Conservation (phyloP, 2,329 filamentous ascomycete genomes). For the Epichloe gansuensis region DNA sequence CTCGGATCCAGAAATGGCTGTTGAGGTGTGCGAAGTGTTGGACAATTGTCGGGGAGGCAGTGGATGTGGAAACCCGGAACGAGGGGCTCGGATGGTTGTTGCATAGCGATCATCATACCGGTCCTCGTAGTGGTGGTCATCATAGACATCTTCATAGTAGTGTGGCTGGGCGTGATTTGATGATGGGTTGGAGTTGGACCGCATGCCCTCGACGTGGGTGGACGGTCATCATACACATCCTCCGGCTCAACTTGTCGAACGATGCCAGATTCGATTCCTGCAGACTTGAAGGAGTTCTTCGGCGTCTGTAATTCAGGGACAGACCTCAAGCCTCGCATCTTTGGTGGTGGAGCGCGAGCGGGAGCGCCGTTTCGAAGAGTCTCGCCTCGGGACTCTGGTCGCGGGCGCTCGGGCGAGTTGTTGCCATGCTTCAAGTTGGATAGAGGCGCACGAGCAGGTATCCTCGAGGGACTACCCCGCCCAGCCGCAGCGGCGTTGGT, state of each 20-base stretch:
- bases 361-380: constrained; percentile 43
- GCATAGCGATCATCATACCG: constrained; percentile 24
- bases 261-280: constrained; percentile 40
- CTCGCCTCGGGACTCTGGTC: constrained; percentile 30
- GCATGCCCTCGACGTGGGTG: constrained; percentile 22
- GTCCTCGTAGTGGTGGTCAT: constrained; percentile 16
- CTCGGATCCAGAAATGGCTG: constrained; percentile 69
- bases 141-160: constrained; percentile 25
- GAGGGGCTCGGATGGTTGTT: constrained; percentile 26
- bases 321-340: constrained; percentile 69
- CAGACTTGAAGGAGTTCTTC: constrained; percentile 33
- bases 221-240: constrained; percentile 69
- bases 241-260: constrained; percentile 58
- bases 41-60: constrained; percentile 49
- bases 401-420: constrained; percentile 69
- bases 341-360: constrained; percentile 64
- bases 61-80: constrained; percentile 27
- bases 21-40: constrained; percentile 60
- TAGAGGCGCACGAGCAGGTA: constrained; percentile 58
- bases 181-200: constrained; percentile 28
- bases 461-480: constrained; percentile 35
- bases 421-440: constrained; percentile 56
- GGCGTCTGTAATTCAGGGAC: constrained; percentile 41
- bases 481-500: constrained; percentile 21
- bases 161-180: constrained; percentile 21